A percentile compares a stretch with the other conserved stretches of the same genome.
These are phyloP conservation scores for Tardiomyces digboiensis DNA, from an alignment of 1,139 yeast genomes.

Conservation along the genomic window DNA sequence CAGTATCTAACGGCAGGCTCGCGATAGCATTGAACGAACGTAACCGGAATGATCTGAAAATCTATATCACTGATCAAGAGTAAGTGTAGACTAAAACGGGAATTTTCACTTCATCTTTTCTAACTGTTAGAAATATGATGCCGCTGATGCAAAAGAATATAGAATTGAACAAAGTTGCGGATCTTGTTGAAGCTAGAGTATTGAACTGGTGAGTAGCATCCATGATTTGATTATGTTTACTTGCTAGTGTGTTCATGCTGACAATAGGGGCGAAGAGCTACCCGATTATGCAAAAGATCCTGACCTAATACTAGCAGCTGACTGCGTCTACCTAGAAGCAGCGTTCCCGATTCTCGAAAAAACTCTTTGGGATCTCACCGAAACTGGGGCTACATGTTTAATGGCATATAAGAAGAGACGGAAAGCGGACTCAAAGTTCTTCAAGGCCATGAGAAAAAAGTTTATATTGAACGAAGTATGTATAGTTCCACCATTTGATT, in stretches of 20 bases:
- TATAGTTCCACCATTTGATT: no score
- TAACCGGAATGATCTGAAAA: constrained; percentile 22
- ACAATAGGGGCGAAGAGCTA: constrained; percentile 31
- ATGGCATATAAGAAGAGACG: constrained; percentile 45
- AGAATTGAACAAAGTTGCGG: constrained; percentile 28
- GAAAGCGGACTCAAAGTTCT: constrained; percentile 42
- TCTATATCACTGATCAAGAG: constrained; percentile 34
- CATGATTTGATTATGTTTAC: no score
- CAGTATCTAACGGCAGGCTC: constrained; percentile 14
- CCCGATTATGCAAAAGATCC: constrained; percentile 29
- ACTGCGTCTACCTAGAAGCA: constrained; percentile 44
- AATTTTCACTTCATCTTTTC: neutral
- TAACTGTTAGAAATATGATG: constrained; percentile 23
- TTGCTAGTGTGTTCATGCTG: no score
- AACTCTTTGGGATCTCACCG: constrained; percentile 37
- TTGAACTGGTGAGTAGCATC: constrained; percentile 33
- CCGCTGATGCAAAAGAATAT: constrained; percentile 39
- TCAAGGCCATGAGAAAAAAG: constrained; percentile 23
- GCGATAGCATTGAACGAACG: constrained; percentile 27
- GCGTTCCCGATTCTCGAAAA: constrained; percentile 42
- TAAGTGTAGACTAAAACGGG: constrained; percentile 14
- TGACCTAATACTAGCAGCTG: constrained; percentile 45
- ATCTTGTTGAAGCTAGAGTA: constrained; percentile 31
- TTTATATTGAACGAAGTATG: constrained; percentile 11
- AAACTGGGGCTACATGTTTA: constrained; percentile 31